Evolutionary conservation across 176 grass and related monocot species (phyloP).

Genomic region (Oryza nivara): DNA sequence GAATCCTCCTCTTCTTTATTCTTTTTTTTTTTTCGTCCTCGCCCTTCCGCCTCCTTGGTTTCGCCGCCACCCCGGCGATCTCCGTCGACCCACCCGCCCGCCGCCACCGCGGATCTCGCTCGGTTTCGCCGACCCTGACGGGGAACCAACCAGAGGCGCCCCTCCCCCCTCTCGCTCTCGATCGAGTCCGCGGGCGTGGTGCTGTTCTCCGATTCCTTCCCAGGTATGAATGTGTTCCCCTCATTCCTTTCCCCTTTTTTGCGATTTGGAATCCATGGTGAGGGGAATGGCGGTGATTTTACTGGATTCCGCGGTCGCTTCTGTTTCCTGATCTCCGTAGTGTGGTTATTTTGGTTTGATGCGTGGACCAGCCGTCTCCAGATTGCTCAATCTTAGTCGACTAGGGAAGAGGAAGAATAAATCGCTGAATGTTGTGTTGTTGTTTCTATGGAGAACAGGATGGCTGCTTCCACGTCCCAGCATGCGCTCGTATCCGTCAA

Average conservation of each 20-base stretch:
- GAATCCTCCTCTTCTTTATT: not conserved
- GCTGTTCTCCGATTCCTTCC: slow-evolving; percentile 6
- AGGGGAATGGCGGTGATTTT: not conserved
- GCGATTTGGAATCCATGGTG: not conserved
- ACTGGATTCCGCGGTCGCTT: not conserved
- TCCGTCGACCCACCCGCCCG: not conserved
- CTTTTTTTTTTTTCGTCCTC: not conserved
- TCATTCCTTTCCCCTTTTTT: not conserved
- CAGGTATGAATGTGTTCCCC: slow-evolving; percentile 19
- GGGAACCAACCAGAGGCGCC: not conserved
- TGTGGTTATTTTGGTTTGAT: not conserved
- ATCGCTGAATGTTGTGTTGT: slow-evolving; percentile 10
- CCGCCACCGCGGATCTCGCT: not conserved
- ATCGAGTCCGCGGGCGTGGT: slow-evolving; percentile 9
- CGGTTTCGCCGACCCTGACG: not conserved
- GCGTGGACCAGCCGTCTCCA: not conserved
- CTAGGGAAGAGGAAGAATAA: not conserved
- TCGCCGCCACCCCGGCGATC: slow-evolving; percentile 41
- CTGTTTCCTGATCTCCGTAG: not conserved
- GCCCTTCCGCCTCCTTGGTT: slow-evolving; percentile 16
- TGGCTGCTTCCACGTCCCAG: slow-evolving; percentile 54
- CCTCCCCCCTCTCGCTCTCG: not conserved
- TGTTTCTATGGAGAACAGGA: slow-evolving; percentile 35
- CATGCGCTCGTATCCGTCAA: slow-evolving; percentile 47
- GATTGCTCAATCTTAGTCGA: not conserved